Evolutionary conservation across 2,329 filamentous ascomycete genomes (phyloP).

Genomic region (Fusarium ramigenum): DNA sequence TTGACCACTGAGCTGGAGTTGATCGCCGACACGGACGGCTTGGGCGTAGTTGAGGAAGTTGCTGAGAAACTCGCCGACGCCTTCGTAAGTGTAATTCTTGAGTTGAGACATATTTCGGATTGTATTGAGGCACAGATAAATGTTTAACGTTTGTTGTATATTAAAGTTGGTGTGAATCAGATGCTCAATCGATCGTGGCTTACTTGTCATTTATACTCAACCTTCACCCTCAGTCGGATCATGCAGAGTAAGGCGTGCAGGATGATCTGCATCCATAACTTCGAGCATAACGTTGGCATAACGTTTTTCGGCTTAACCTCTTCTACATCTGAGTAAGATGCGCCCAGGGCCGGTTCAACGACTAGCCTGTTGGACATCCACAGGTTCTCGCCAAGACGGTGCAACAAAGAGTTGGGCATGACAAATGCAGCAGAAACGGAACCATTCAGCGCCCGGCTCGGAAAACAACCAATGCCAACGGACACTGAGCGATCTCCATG

Average conservation of each 20-base stretch:
- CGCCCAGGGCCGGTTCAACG: fast-evolving
- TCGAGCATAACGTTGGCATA: neutral
- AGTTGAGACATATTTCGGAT: slow-evolving; percentile 47
- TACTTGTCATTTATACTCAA: neutral
- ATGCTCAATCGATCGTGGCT: neutral
- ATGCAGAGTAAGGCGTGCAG: neutral
- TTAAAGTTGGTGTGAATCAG: too few relatives aligned
- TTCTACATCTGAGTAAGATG: neutral
- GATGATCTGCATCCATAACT: neutral
- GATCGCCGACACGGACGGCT: slow-evolving; percentile 58
- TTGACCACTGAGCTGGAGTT: slow-evolving; percentile 58
- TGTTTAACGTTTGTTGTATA: too few relatives aligned
- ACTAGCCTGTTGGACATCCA: neutral
- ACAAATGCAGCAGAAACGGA: slow-evolving; percentile 27
- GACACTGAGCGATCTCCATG: neutral
- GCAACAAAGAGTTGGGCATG: slow-evolving; percentile 12
- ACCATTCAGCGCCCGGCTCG: neutral
- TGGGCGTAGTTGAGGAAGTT: slow-evolving; percentile 54
- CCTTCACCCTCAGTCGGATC: too few relatives aligned
- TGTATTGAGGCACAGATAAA: too few relatives aligned
- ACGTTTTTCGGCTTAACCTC: too few relatives aligned
- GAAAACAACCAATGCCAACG: neutral
- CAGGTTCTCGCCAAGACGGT: slow-evolving; percentile 18
- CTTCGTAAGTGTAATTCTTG: slow-evolving; percentile 44
- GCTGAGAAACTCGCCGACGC: slow-evolving; percentile 43